Percentiles rank a stretch among this genome's conserved stretches.
Evolutionary conservation across 169 alveolate species (phyloP).

Genomic region (Eimeria zaria): DNA sequence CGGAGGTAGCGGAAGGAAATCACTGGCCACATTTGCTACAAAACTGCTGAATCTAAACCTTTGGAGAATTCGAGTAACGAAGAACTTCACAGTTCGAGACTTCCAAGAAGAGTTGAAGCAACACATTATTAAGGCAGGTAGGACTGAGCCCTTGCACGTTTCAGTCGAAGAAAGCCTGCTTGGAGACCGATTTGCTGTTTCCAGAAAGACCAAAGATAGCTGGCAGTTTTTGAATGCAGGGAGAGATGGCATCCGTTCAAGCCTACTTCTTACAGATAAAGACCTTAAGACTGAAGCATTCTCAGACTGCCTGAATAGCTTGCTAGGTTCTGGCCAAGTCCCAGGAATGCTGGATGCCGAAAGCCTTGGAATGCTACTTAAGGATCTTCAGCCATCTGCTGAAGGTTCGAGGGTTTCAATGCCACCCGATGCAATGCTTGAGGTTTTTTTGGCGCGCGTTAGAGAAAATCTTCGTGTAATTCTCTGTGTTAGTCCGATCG

Average conservation of each 20-base stretch:
- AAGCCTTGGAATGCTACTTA: conserved; percentile 90
- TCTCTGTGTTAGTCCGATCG: conserved; percentile 97
- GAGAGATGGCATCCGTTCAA: conserved; percentile 81
- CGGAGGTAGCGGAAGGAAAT: conserved; percentile 99
- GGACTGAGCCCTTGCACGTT: conserved; percentile 17
- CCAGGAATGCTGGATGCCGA: conserved; percentile 95
- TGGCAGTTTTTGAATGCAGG: neutral
- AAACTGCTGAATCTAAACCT: conserved; percentile 93
- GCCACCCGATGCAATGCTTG: conserved; percentile 92
- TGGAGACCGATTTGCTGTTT: neutral
- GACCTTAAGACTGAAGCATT: conserved; percentile 96
- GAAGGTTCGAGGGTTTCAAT: conserved; percentile 46
- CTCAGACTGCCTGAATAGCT: conserved; percentile 96
- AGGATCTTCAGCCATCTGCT: conserved; percentile 74
- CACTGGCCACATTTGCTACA: conserved; percentile 97
- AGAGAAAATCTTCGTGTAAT: conserved; percentile 96
- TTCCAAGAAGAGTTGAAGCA: conserved; percentile 96
- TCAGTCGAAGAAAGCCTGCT: neutral
- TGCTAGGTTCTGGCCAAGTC: conserved; percentile 95
- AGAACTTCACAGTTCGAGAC: conserved; percentile 94
- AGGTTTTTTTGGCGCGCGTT: conserved; percentile 95
- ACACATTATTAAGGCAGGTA: conserved; percentile 95
- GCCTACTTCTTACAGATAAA: conserved; percentile 95
- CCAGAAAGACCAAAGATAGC: neutral
- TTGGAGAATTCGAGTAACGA: conserved; percentile 95